phyloP scores from a whole-genome alignment of 2,329 filamentous ascomycete genomes.

The Colletotrichum lentis region DNA sequence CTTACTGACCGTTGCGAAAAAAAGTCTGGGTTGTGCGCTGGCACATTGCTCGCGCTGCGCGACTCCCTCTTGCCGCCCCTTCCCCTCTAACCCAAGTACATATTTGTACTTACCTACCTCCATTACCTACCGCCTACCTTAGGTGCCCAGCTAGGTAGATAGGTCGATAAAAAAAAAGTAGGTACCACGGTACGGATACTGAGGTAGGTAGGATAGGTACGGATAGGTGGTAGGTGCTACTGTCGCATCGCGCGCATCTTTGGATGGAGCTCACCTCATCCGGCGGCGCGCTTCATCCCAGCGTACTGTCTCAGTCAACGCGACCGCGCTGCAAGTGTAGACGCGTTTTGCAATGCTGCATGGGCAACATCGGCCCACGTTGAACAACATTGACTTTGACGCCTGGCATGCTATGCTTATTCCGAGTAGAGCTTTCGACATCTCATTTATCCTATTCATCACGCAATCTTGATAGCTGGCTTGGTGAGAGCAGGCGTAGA shows the following conservation, averaged over 20 bases:
- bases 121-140: too few relatives aligned
- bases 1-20: not conserved
- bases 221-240: too few relatives aligned
- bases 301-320: not conserved
- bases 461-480: not conserved
- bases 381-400: not conserved
- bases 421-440: not conserved
- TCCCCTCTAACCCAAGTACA: too few relatives aligned
- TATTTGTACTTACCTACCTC: too few relatives aligned
- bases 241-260: conserved; percentile 9
- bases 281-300: not conserved
- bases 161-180: too few relatives aligned
- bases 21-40: not conserved
- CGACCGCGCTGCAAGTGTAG: conserved; percentile 1
- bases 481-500: not conserved
- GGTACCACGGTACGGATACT: too few relatives aligned
- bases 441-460: too few relatives aligned
- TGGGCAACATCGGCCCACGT: not conserved
- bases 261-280: not conserved
- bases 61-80: not conserved
- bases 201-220: too few relatives aligned
- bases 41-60: conserved; percentile 6
- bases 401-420: too few relatives aligned
- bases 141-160: too few relatives aligned
- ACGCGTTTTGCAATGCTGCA: not conserved